phyloP scores from a whole-genome alignment of 2,329 filamentous ascomycete genomes.

The Exophiala mesophila region DNA sequence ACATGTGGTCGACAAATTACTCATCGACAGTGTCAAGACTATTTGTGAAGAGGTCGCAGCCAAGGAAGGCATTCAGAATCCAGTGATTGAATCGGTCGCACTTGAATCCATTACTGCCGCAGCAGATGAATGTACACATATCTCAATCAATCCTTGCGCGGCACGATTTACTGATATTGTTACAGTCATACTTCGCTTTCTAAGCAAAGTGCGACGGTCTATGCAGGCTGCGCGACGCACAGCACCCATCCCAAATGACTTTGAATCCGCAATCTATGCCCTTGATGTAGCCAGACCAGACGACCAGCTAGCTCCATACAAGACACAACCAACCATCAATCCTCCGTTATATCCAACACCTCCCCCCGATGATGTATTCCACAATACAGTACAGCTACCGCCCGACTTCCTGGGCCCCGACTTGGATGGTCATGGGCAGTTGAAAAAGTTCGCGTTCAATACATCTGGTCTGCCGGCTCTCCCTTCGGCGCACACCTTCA shows the following conservation, averaged over 20 bases:
- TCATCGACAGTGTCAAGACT: conserved; percentile 51
- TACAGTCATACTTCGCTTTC: conserved; percentile 44
- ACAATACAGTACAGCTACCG: conserved; percentile 30
- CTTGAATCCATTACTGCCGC: conserved; percentile 52
- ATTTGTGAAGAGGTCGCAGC: conserved; percentile 24
- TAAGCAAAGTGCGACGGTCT: conserved; percentile 50
- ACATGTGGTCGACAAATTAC: conserved; percentile 49
- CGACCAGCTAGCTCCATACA: conserved; percentile 23
- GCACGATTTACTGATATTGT: conserved; percentile 21
- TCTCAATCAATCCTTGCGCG: neutral
- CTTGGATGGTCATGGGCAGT: conserved; percentile 45
- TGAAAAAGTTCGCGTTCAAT: conserved; percentile 49
- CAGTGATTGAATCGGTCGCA: conserved; percentile 48
- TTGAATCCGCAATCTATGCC: conserved; percentile 48
- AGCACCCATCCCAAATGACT: conserved; percentile 55
- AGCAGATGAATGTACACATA: conserved; percentile 53
- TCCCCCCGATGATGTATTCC: conserved; percentile 36
- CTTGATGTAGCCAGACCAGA: conserved; percentile 31
- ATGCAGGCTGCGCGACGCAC: conserved; percentile 55
- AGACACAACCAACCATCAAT: conserved; percentile 30
- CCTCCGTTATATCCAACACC: conserved; percentile 35
- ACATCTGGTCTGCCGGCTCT: conserved; percentile 58
- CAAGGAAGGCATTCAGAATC: conserved; percentile 21
- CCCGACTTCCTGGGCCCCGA: conserved; percentile 48
- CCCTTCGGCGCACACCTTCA: conserved; percentile 61